Percentiles rank a stretch among this genome's conserved stretches.
Conservation (phyloP, 169 alveolate genomes). For the Plasmodium gallinaceum region DNA sequence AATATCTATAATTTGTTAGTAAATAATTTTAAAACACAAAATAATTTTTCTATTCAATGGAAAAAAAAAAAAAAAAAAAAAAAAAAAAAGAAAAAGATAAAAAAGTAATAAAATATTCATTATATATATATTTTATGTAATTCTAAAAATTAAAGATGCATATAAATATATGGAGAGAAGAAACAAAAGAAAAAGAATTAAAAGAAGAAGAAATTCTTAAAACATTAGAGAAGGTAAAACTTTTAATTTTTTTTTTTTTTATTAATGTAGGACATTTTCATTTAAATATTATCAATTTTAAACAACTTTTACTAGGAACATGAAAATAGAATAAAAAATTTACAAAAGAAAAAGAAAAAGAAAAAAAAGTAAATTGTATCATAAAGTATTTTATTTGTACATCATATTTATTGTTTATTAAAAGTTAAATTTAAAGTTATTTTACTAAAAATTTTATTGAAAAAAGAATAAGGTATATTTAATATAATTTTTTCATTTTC, state of each 20-base stretch:
- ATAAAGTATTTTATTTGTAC: background rate
- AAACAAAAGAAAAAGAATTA: constrained; percentile 49
- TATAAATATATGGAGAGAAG: constrained; percentile 66
- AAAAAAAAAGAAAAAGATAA: too few relatives aligned
- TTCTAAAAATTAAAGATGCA: constrained; percentile 41
- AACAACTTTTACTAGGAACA: constrained; percentile 38
- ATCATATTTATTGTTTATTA: constrained; percentile 12
- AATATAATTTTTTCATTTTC: background rate
- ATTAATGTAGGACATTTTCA: background rate
- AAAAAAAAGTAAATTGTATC: constrained; percentile 17
- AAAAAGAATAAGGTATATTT: background rate
- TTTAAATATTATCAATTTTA: background rate
- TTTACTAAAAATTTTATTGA: background rate
- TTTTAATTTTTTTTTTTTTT: background rate
- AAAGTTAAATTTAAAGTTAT: background rate
- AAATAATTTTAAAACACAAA: too few relatives aligned
- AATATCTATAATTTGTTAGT: too few relatives aligned
- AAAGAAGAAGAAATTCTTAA: constrained; percentile 60
- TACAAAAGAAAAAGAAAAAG: constrained; percentile 38
- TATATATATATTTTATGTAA: constrained; percentile 7
- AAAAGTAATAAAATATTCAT: too few relatives aligned
- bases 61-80: too few relatives aligned
- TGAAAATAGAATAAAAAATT: constrained; percentile 37
- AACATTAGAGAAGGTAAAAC: constrained; percentile 64
- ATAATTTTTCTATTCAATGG: too few relatives aligned